These are phyloP conservation scores for Penicillium sp. DNA, from an alignment of 2,329 filamentous ascomycete genomes.

Conservation along the genomic window DNA sequence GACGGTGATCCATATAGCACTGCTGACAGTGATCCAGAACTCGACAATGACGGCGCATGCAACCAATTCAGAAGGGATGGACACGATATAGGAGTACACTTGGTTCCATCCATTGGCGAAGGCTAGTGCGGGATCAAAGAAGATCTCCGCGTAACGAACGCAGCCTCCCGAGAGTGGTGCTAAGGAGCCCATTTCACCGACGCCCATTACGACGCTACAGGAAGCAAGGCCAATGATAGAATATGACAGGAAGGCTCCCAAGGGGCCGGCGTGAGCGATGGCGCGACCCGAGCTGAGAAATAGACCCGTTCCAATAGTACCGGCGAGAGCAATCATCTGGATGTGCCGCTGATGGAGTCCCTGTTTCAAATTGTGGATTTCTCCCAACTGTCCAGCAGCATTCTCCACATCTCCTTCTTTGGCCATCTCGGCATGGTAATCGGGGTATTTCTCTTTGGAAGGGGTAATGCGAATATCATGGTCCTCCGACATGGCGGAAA, in stretches of 20 bases:
- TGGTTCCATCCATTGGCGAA: slow-evolving; percentile 47
- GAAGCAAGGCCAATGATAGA: slow-evolving; percentile 42
- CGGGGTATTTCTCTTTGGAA: slow-evolving; percentile 12
- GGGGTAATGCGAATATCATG: slow-evolving; percentile 10
- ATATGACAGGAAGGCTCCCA: slow-evolving; percentile 44
- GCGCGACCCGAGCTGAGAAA: slow-evolving; percentile 43
- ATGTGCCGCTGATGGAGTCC: slow-evolving; percentile 41
- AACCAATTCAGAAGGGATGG: slow-evolving; percentile 39
- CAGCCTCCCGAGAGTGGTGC: slow-evolving; percentile 45
- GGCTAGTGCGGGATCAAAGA: slow-evolving; percentile 43
- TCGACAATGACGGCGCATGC: slow-evolving; percentile 36
- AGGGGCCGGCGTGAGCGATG: slow-evolving; percentile 38
- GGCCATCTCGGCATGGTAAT: slow-evolving; percentile 8
- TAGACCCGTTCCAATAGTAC: slow-evolving; percentile 44
- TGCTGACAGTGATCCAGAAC: slow-evolving; percentile 54
- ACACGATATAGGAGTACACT: slow-evolving; percentile 39
- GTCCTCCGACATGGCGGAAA: slow-evolving; percentile 2
- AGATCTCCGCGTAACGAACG: slow-evolving; percentile 41
- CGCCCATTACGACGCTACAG: slow-evolving; percentile 38
- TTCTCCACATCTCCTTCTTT: slow-evolving; percentile 24
- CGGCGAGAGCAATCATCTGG: slow-evolving; percentile 45
- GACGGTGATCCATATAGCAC: slow-evolving; percentile 47
- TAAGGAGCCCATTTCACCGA: slow-evolving; percentile 44
- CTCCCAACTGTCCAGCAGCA: slow-evolving; percentile 27
- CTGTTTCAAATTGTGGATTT: slow-evolving; percentile 28